Base-by-base conservation (phyloP, 1,284 basidiomycete genomes). In the Hemileia vastatrix region DNA sequence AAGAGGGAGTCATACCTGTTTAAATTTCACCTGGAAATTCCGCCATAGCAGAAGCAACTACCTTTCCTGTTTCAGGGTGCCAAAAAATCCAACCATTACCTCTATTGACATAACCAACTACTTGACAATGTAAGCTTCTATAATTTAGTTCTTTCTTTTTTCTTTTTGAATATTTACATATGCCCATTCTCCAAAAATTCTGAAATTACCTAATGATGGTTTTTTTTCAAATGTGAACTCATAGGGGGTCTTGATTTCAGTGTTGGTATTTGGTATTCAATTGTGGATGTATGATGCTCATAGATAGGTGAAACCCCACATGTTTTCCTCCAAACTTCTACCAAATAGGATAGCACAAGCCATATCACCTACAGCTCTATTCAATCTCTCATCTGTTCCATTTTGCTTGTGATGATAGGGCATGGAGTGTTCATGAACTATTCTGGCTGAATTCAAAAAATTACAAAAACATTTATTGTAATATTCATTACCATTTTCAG, bases 401-500 rank as follows among this genome's bases (percentile, higher is more conserved):
- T 57, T 57, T 33, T 57, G 43, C 36, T 55, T 23, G 8, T 33
- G 54, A 44, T 33, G 40, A 21, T 55, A 55, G 2, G 54, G 54
- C n/a, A n/a, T n/a, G n/a, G n/a, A n/a, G n/a, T n/a, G n/a, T n/a
- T n/a, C n/a, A n/a, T n/a, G n/a, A n/a, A n/a, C n/a, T n/a, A n/a
- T n/a, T n/a, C n/a, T n/a, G n/a, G n/a, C n/a, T n/a, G n/a, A n/a
- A n/a, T n/a, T n/a, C n/a, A n/a, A n/a, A n/a, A n/a, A n/a, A n/a
- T n/a, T n/a, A n/a, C n/a, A n/a, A n/a, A n/a, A n/a, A n/a, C n/a
- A n/a, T n/a, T n/a, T n/a, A n/a, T n/a, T n/a, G n/a, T n/a, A n/a
- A n/a, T n/a, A n/a, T n/a, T n/a, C n/a, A n/a, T n/a, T n/a, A n/a
- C n/a, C n/a, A n/a, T n/a, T n/a, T n/a, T n/a, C n/a, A n/a, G n/a